A percentile compares a stretch with the other conserved stretches of the same genome.
Evolutionary conservation across 2,329 filamentous ascomycete species (phyloP).

Genomic region (Aspergillus vadensis): DNA sequence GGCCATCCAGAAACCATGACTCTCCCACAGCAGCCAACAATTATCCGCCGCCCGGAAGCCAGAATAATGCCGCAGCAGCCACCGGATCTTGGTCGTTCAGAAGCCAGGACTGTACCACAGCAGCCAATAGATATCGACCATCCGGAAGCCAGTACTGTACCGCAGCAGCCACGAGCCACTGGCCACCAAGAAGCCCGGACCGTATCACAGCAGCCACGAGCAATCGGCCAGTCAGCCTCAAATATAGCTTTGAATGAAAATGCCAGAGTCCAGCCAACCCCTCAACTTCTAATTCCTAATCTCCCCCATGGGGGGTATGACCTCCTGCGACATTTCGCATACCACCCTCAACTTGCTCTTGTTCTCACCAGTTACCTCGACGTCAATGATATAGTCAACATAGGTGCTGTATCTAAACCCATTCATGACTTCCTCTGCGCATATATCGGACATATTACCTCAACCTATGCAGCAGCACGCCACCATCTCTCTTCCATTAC

Average conservation of each 20-base stretch:
- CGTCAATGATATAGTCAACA: constrained; percentile 59
- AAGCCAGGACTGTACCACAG: background rate
- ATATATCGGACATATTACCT: background rate
- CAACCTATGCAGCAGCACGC: background rate
- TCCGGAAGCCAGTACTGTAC: background rate
- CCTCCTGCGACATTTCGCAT: constrained; percentile 17
- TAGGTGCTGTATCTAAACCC: constrained; percentile 65
- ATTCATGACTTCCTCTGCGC: constrained; percentile 55
- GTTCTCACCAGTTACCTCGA: constrained; percentile 58
- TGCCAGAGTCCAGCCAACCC: background rate
- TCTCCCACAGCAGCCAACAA: background rate
- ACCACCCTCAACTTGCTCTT: constrained; percentile 54
- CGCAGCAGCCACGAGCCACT: background rate
- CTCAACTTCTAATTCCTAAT: background rate
- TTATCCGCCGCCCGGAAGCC: background rate
- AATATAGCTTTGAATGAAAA: background rate
- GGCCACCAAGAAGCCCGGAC: background rate
- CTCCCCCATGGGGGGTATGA: constrained; percentile 12
- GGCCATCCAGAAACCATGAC: background rate
- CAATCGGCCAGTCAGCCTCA: background rate
- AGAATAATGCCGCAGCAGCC: background rate
- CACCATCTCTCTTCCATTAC: background rate
- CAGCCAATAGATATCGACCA: background rate
- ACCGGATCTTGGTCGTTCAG: background rate
- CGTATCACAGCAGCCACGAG: too few relatives aligned